Conservation (phyloP, 495 filamentous ascomycete genomes). For the Tuber aestivum region DNA sequence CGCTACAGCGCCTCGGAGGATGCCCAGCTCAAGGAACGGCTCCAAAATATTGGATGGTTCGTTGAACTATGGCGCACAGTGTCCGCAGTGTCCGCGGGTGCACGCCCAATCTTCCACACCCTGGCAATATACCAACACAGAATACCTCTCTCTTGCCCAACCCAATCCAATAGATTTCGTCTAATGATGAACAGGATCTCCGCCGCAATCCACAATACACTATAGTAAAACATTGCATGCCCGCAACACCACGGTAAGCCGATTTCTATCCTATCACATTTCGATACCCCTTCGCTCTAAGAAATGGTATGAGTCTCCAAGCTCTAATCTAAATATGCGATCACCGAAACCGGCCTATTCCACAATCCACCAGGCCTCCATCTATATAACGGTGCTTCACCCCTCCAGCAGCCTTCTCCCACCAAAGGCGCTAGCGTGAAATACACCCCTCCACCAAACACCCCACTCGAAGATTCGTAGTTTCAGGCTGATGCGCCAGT, state of each 20-base stretch:
- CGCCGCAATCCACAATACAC: neutral
- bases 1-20: neutral
- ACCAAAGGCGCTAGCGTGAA: slow-evolving; percentile 30
- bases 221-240: neutral
- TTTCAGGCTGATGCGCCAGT: slow-evolving; percentile 59
- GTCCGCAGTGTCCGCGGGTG: neutral
- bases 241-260: neutral
- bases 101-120: neutral
- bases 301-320: neutral
- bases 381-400: neutral
- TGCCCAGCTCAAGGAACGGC: neutral
- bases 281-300: neutral
- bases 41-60: neutral
- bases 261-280: neutral
- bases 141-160: neutral
- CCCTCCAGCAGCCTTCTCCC: slow-evolving; percentile 9
- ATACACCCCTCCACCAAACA: slow-evolving; percentile 48
- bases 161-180: neutral
- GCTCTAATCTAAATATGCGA: neutral
- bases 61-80: neutral
- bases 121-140: neutral
- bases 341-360: neutral
- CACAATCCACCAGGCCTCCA: neutral
- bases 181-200: neutral
- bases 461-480: slow-evolving; percentile 56